These are phyloP conservation scores for Athelia sp. DNA, from an alignment of 1,284 basidiomycete genomes.

Conservation along the genomic window DNA sequence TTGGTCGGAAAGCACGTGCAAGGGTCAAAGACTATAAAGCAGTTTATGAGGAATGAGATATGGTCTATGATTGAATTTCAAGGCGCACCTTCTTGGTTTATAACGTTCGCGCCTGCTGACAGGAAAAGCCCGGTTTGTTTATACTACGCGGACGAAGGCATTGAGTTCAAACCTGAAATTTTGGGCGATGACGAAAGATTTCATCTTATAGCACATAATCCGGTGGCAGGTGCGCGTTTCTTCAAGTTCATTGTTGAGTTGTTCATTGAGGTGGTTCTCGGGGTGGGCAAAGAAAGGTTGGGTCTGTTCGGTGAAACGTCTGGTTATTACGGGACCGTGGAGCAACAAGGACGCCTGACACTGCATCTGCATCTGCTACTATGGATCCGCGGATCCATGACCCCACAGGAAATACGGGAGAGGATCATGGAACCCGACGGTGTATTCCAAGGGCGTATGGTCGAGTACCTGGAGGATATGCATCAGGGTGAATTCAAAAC, in stretches of 20 bases:
- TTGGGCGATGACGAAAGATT: conserved; percentile 9
- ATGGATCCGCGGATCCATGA: not conserved
- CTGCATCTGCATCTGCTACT: not conserved
- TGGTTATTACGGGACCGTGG: conserved; percentile 21
- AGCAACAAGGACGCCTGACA: not conserved
- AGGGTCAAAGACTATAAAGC: conserved; percentile 25
- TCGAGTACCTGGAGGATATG: no score
- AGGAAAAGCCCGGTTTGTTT: conserved; percentile 23
- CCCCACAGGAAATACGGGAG: no score
- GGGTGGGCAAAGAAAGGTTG: not conserved
- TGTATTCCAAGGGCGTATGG: no score
- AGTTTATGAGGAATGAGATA: conserved; percentile 29
- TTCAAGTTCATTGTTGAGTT: conserved; percentile 14
- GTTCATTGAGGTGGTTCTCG: conserved; percentile 12
- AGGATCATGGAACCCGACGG: no score
- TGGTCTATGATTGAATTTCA: conserved; percentile 22
- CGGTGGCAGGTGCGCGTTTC: conserved; percentile 11
- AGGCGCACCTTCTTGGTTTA: conserved; percentile 31
- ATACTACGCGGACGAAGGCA: conserved; percentile 21
- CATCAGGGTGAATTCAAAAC: no score
- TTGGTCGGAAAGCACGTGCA: conserved; percentile 21
- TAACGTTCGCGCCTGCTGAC: conserved; percentile 31
- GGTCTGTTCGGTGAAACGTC: conserved; percentile 20
- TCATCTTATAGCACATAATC: conserved; percentile 11
- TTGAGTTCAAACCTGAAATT: conserved; percentile 9